Evolutionary conservation across 2,329 filamentous ascomycete genomes (phyloP).

Genomic region (Diaporthe caulivora): DNA sequence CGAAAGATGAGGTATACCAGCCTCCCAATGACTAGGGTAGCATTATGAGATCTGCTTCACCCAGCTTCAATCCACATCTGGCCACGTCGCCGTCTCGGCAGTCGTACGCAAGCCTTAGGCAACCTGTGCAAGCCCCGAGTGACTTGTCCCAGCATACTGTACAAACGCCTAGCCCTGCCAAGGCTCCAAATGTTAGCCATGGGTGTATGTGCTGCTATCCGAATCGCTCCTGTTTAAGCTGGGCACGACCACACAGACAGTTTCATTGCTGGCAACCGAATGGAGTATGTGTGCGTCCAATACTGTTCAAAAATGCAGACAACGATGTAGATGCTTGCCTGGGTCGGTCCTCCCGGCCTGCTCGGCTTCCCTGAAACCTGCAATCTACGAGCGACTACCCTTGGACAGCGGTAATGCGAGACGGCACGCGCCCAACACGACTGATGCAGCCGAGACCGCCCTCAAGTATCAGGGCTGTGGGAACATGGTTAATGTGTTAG

Average conservation of each 20-base stretch:
- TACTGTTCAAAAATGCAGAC: too few relatives aligned
- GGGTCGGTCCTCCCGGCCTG: background rate
- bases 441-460: background rate
- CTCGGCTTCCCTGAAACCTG: background rate
- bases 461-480: background rate
- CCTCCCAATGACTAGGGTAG: constrained; percentile 34
- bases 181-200: too few relatives aligned
- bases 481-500: too few relatives aligned
- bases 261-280: background rate
- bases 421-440: too few relatives aligned
- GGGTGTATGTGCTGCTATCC: background rate
- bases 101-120: background rate
- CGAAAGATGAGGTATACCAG: constrained; percentile 19
- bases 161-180: background rate
- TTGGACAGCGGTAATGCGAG: background rate
- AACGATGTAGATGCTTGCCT: background rate
- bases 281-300: background rate
- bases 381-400: background rate
- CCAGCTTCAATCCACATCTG: constrained; percentile 38
- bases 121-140: background rate
- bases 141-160: background rate
- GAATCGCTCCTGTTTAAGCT: too few relatives aligned
- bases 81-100: constrained; percentile 34
- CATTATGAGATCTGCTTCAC: constrained; percentile 38
- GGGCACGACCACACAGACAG: too few relatives aligned